These are phyloP conservation scores for Amorphotheca resinae DNA, from an alignment of 495 filamentous ascomycete species.

Conservation along the genomic window DNA sequence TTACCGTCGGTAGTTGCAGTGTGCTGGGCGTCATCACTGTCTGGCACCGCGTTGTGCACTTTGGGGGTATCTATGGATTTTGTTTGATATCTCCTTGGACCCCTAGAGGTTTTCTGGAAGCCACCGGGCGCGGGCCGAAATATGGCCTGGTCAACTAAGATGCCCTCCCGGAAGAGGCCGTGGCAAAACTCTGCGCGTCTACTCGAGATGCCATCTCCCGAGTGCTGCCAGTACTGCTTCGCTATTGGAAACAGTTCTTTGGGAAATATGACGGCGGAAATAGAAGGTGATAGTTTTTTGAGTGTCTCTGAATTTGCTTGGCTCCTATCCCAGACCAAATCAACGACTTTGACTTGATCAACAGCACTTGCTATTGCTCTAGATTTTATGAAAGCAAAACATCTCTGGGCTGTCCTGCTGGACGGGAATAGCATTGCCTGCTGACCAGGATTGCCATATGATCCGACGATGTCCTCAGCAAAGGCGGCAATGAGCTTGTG, in stretches of 20 bases:
- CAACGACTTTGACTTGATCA: slow-evolving; percentile 45
- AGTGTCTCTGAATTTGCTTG: slow-evolving; percentile 35
- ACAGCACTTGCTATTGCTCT: slow-evolving; percentile 35
- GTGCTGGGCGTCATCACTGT: not conserved
- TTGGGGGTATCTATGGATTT: slow-evolving; percentile 34
- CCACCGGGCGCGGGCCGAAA: slow-evolving; percentile 15
- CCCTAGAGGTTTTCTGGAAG: slow-evolving; percentile 40
- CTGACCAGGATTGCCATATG: slow-evolving; percentile 47
- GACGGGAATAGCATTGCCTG: slow-evolving; percentile 76
- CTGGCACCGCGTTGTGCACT: not conserved
- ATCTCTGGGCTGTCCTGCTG: slow-evolving; percentile 48
- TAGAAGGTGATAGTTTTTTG: slow-evolving; percentile 27
- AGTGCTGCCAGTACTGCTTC: slow-evolving; percentile 93
- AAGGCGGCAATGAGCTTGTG: slow-evolving; percentile 72
- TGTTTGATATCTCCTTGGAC: slow-evolving; percentile 61
- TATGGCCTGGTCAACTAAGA: slow-evolving; percentile 43
- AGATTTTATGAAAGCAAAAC: slow-evolving; percentile 55
- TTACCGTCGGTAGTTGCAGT: slow-evolving; percentile 4
- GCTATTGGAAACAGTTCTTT: slow-evolving; percentile 51
- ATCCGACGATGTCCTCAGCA: slow-evolving; percentile 49
- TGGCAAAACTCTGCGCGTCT: slow-evolving; percentile 84
- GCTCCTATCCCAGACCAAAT: slow-evolving; percentile 47
- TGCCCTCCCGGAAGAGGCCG: slow-evolving; percentile 54
- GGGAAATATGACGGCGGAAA: slow-evolving; percentile 65
- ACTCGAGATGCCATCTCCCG: slow-evolving; percentile 88